Evolutionary conservation across 2,329 filamentous ascomycete genomes (phyloP), one percentile per base, ranked within the genome.

Genomic region (Anisogramma anomala): DNA sequence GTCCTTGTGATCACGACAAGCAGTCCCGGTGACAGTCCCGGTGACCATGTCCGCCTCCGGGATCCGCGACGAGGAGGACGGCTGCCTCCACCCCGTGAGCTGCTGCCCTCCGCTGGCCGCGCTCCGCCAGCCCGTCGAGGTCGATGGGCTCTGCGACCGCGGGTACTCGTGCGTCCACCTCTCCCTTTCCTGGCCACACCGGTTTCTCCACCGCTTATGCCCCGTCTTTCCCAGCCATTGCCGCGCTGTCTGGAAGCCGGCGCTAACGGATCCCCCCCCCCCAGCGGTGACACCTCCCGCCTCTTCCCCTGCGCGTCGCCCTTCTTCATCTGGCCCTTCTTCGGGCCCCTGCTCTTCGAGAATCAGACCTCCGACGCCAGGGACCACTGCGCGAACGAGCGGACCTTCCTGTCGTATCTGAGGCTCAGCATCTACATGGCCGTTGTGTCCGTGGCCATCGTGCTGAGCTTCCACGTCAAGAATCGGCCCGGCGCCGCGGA

Each of bases 381-480:
- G 38, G 83, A 88, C 50, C 82, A 87, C 59, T 84, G 82, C 55
- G 83, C 83, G 35, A 86, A 86, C 48, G 83, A 88, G 60, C 66
- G 83, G 58, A 87, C 76, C 0, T 95, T 95, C 56, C 79, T 96
- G 20, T 91, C 89, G 2, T 95, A 91, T 72, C 76, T 96, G 15
- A 79, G 88, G 3, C 73, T 96, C 2, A 80, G 84, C 23, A 76
- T 94, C 52, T 94, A 94, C 65, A 88, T 96, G 74, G 79, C 86
- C 49, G 70, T 98, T 38, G 86, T 96, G 7, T 77, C 84, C 20
- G 75, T 94, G 23, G 89, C 91, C 37, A 94, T 98, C 50, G 79
- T 94, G 8, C 71, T 95, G 37, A 94, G 85, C 11, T 98, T 98
- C 59, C 89, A 98, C 56, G 71, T 98, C 36, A 88, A 87, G 55